phyloP scores from a whole-genome alignment of 345 rosid genomes.

The Anacardium occidentale region DNA sequence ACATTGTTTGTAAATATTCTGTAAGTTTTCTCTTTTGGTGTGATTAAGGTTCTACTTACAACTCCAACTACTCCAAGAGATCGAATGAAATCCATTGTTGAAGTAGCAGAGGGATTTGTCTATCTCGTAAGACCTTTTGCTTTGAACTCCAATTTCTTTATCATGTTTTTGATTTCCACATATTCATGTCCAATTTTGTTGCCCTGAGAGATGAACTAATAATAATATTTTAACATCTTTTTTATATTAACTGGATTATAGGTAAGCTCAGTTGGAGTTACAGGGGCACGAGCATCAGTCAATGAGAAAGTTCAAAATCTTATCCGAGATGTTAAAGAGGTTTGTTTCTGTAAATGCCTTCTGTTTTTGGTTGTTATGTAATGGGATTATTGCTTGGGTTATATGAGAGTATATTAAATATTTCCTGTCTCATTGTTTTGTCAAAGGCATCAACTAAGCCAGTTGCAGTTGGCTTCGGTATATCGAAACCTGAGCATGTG shows the following conservation, averaged over 20 bases:
- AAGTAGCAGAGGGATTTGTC: slow-evolving; percentile 83
- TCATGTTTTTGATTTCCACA: slow-evolving; percentile 2
- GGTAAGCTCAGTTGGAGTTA: slow-evolving; percentile 90
- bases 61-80: slow-evolving; percentile 77
- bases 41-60: slow-evolving; percentile 72
- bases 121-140: slow-evolving; percentile 62
- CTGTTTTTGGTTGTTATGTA: background rate
- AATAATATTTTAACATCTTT: background rate
- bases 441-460: slow-evolving; percentile 64
- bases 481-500: slow-evolving; percentile 79
- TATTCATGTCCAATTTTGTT: slow-evolving; percentile 6
- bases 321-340: slow-evolving; percentile 70
- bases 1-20: background rate
- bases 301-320: slow-evolving; percentile 62
- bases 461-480: slow-evolving; percentile 81
- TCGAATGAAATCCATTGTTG: slow-evolving; percentile 77
- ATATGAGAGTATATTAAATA: too few species aligned
- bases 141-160: background rate
- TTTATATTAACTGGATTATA: slow-evolving; percentile 27
- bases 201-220: slow-evolving; percentile 2
- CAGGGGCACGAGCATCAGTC: slow-evolving; percentile 79
- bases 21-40: slow-evolving; percentile 12
- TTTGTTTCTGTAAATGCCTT: slow-evolving; percentile 17
- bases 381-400: background rate
- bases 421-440: background rate